phyloP scores from a whole-genome alignment of 2,329 filamentous ascomycete genomes.

The Phoma sp. region DNA sequence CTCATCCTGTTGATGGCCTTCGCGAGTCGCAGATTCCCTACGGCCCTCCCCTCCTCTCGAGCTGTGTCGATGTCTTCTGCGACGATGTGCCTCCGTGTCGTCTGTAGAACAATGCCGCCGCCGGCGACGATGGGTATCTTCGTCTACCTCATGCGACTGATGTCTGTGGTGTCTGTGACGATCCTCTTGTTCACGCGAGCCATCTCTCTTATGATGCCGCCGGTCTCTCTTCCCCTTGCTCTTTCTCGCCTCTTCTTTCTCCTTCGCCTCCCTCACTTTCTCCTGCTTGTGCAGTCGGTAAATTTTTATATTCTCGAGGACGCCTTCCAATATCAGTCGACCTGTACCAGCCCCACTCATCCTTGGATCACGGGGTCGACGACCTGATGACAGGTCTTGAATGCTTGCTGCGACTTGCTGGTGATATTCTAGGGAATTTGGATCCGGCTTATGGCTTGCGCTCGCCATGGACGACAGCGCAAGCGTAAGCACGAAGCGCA shows the following conservation, averaged over 20 bases:
- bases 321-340: slow-evolving; percentile 27
- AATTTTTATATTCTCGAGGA: slow-evolving; percentile 29
- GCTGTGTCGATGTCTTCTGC: background rate
- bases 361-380: slow-evolving; percentile 13
- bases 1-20: background rate
- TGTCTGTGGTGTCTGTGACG: background rate
- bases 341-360: slow-evolving; percentile 17
- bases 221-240: background rate
- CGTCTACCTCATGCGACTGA: background rate
- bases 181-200: too few relatives aligned
- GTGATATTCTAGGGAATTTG: slow-evolving; percentile 18
- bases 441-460: slow-evolving; percentile 8
- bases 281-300: slow-evolving; percentile 27
- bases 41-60: background rate
- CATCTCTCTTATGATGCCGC: background rate
- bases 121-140: background rate
- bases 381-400: slow-evolving; percentile 20
- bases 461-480: background rate
- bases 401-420: slow-evolving; percentile 24
- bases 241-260: background rate
- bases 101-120: background rate
- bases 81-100: background rate
- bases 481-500: background rate
- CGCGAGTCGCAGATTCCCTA: background rate
- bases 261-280: slow-evolving; percentile 7